Base-by-base conservation (phyloP, 495 filamentous ascomycete genomes). In the Extremus antarcticus region DNA sequence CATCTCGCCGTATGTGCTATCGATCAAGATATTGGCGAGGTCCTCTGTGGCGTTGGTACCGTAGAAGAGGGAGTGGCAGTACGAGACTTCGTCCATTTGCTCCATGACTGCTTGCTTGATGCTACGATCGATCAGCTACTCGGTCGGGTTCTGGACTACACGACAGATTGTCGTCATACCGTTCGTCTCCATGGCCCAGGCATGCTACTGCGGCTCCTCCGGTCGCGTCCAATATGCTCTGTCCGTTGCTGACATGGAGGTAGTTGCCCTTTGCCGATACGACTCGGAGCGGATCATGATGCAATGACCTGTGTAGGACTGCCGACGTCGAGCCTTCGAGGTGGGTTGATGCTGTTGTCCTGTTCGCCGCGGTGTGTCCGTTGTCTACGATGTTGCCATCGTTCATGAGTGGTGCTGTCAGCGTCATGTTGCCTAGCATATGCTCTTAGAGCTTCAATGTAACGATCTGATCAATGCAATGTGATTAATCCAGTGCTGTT, bases 31-130 rank as follows among this genome's bases (percentile, higher is more conserved):
- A 9, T 38, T 55, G 20, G 58, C 58, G 1, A 67, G 61, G 25
- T 57, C 57, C 25, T 66, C 65, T 16, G 73, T 64, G 0, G 67
- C 69, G 38, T 70, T 58, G 0, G 74, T 77, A 0, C 68, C 74
- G 53, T 77, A 82, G 55, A 76, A 75, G 4, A 74, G 68, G 0
- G 78, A 71, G 49, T 81, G 76, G 43, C 74, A 77, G 53, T 80
- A 83, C 9, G 72, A 72, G 2, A 82, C 55, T 46, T 69, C 58
- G 35, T 68, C 65, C 57, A 79, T 70, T 54, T 82, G 79, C n/a
- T 70, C 58, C 13, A 58, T 56, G 23, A 83, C 70, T 0, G 75
- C 75, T 17, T 70, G 59, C 7, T 58, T 66, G 48, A 80, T 70
- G 50, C 70, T 57, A 48, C 25, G 10, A 4, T 4, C 29, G 4